Base-by-base conservation (phyloP, 73 alveolate genomes). In the Paramecium octaurelia region DNA sequence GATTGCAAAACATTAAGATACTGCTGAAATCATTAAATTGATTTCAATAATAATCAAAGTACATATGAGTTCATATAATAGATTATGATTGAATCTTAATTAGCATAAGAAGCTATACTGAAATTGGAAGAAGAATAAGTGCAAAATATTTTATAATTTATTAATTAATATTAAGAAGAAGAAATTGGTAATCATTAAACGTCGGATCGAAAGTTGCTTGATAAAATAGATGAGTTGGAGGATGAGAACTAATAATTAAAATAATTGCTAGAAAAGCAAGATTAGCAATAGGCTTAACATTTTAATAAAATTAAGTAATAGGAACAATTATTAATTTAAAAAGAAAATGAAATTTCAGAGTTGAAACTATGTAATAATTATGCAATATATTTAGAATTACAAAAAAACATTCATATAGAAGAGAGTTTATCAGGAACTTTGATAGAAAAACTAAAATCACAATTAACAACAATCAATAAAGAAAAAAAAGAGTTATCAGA, bases 51-150 rank as follows among this genome's bases (percentile, higher is more conserved):
- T 64, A 27, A 64, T 64, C 12, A 64, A 64, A 64, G 84, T 64
- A 64, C 21, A 12, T 23, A 8, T 6, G 20, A 0, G 27, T 1
- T 27, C 4, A 4, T 14, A 8, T 12, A 24, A 27, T 64, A 64
- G 84, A 64, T 64, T 31, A 64, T 64, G 84, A 5, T 64, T 7
- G 84, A 64, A 27, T 64, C 84, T 14, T 7, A 64, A 64, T 27
- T 64, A 31, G 84, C 84, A 4, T 64, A 64, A 18, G 84, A 64
- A 7, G 84, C 84, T 27, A 64, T 64, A 64, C 27, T 64, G 3
- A 64, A 64, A 64, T 64, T 64, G 31, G 31, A 64, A 27, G 84
- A 64, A 64, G 84, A 64, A 64, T 64, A 64, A 64, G 84, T 64
- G 50, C 46, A 64, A 16, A 24, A 64, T 34, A 64, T 64, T 7